Base-by-base conservation (phyloP, 345 rosid species). In the Dipteronia dyeriana region DNA sequence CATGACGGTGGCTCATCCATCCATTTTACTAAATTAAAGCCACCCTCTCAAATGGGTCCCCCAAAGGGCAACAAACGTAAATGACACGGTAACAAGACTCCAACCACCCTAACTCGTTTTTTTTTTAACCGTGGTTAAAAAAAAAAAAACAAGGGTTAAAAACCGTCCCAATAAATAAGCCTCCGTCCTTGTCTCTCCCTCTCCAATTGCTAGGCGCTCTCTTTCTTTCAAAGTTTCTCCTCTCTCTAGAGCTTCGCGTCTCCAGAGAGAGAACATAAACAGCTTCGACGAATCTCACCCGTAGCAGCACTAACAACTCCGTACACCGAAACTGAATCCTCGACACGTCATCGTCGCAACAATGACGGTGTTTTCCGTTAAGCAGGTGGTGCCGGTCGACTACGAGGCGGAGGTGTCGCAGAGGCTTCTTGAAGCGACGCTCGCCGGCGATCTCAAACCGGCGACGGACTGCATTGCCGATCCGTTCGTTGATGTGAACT, bases 301-400 rank as follows among this genome's bases (percentile, higher is more conserved):
- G 75, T 51, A 68, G 34, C 22, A 45, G 65, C 77, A 81, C 62
- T 59, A 56, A 74, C 65, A 59, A 39, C 66, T 71, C 54, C 3
- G 34, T 75, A 70, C 82, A 62, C 72, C 66, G 70, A 31, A 47
- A 53, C 75, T 34, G 56, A 19, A 63, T 64, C 60, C 60, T 64
- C 60, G 74, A 80, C 71, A 54, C 23, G 56, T 43, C 41, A 16
- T 25, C 39, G 5, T 20, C 54, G 74, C 73, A 68, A 62, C 56
- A 56, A 94, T 94, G 98, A 90, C 94, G 75, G 92, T 92, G 66
- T 94, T 94, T 87, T 86, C 94, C 78, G 92, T 89, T 62, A 87
- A 79, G 87, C 98, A 96, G 89, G 93, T 94, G 70, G 97, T 96
- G 53, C 99, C 98, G 60, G 85, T 96, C 49, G 92, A 92, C 84